These are phyloP conservation scores for Biancaea sappan DNA, from an alignment of 306 rosid genomes.

Conservation along the genomic window DNA sequence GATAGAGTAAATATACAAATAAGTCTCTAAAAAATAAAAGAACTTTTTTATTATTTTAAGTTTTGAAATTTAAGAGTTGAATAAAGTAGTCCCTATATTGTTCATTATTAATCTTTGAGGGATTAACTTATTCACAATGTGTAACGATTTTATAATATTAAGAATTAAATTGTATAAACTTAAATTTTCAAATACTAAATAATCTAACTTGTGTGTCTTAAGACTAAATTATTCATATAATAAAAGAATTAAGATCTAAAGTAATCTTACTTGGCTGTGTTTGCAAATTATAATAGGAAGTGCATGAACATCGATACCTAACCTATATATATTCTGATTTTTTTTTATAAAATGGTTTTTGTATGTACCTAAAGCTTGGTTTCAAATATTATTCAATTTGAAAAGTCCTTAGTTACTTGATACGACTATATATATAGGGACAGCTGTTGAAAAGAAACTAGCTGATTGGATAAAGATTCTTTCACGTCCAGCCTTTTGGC, in stretches of 20 bases:
- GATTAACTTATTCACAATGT: too few relatives aligned
- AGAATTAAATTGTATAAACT: too few relatives aligned
- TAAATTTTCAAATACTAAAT: too few relatives aligned
- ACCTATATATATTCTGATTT: not conserved
- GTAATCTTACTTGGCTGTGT: not conserved
- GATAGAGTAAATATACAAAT: too few relatives aligned
- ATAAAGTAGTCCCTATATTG: too few relatives aligned
- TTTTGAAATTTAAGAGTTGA: too few relatives aligned
- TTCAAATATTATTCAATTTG: not conserved
- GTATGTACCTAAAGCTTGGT: not conserved
- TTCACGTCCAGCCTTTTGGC: constrained; percentile 39
- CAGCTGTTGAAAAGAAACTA: constrained; percentile 46
- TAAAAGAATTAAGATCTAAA: not conserved
- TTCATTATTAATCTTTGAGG: too few relatives aligned
- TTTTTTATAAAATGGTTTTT: not conserved
- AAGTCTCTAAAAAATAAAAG: too few relatives aligned
- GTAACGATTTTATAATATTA: too few relatives aligned
- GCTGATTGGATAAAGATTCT: constrained; percentile 36
- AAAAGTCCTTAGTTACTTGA: not conserved
- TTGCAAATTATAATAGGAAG: not conserved
- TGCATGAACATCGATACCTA: constrained; percentile 5
- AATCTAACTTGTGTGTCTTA: too few relatives aligned
- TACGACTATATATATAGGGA: constrained; percentile 42
- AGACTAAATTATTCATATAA: too few relatives aligned
- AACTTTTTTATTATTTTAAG: too few relatives aligned